Conservation (phyloP, 345 rosid genomes). For the Lepidium aucheri region DNA sequence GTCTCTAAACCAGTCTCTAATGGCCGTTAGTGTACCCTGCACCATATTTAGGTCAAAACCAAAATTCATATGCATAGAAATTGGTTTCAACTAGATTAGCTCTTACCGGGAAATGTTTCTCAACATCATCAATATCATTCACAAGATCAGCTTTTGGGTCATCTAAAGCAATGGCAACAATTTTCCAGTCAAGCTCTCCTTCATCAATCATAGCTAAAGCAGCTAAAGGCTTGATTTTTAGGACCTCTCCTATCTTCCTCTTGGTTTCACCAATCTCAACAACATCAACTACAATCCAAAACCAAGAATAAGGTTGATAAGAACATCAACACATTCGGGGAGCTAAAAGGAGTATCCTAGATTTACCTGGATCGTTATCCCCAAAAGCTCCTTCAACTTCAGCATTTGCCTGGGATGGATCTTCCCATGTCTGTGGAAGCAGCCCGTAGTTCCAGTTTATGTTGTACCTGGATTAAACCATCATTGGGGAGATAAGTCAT, state of each 20-base stretch:
- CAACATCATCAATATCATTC: constrained; percentile 78
- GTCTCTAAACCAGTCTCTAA: constrained; percentile 95
- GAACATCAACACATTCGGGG: not conserved
- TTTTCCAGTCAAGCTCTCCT: constrained; percentile 99
- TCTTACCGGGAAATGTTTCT: constrained; percentile 83
- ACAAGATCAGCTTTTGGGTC: constrained; percentile 93
- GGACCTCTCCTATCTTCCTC: constrained; percentile 66
- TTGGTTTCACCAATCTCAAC: constrained; percentile 82
- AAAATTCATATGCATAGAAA: not conserved
- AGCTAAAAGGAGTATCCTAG: not conserved
- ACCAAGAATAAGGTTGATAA: not conserved
- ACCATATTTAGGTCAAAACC: not conserved
- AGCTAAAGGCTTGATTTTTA: constrained; percentile 79
- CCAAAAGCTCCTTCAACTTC: constrained; percentile 93
- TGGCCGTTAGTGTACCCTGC: constrained; percentile 83
- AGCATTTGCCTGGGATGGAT: constrained; percentile 66
- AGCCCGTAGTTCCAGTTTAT: constrained; percentile 97
- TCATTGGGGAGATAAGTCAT: not conserved
- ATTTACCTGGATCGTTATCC: constrained; percentile 85
- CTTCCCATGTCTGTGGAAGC: constrained; percentile 99
- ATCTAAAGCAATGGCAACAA: constrained; percentile 84
- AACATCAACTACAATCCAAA: constrained; percentile 58
- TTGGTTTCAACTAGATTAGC: constrained; percentile 13
- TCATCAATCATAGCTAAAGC: constrained; percentile 97
- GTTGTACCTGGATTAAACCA: constrained; percentile 46